Evolutionary conservation across 2,329 filamentous ascomycete species (phyloP).

Genomic region (Fusarium hostae): DNA sequence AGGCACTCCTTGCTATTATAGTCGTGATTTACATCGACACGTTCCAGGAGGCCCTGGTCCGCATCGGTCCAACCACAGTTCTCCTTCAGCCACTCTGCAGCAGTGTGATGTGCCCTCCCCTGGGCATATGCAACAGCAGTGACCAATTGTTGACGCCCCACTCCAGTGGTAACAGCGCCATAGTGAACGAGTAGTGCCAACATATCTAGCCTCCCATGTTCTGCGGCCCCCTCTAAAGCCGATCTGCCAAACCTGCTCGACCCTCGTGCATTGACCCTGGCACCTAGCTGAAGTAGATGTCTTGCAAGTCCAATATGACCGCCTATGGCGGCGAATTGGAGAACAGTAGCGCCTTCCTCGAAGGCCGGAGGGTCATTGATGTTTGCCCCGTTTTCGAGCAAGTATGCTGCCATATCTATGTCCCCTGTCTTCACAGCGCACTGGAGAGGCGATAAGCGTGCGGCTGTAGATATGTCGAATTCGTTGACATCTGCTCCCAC

Average conservation of each 20-base stretch:
- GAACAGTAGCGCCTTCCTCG: rapidly evolving
- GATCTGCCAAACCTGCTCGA: rapidly evolving
- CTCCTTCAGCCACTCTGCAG: rapidly evolving
- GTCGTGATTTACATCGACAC: rapidly evolving
- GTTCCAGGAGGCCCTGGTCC: rapidly evolving
- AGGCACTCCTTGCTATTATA: rapidly evolving
- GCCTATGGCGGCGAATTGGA: rapidly evolving
- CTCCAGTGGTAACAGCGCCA: rapidly evolving
- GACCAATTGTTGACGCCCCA: rapidly evolving
- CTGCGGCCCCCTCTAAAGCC: rapidly evolving
- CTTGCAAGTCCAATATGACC: rapidly evolving
- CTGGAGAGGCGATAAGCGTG: neutral
- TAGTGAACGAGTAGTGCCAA: rapidly evolving
- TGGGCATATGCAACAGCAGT: rapidly evolving
- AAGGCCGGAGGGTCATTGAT: neutral
- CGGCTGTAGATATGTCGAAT: too few relatives aligned
- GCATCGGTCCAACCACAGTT: rapidly evolving
- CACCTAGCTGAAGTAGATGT: rapidly evolving
- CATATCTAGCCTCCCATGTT: neutral
- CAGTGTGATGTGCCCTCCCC: rapidly evolving
- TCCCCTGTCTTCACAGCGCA: rapidly evolving
- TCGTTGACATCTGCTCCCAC: neutral
- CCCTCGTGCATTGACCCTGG: neutral
- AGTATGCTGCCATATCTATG: rapidly evolving
- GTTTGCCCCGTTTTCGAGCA: rapidly evolving